phyloP scores from a whole-genome alignment of 305 asterid species.

The Fraxinus latifolia region DNA sequence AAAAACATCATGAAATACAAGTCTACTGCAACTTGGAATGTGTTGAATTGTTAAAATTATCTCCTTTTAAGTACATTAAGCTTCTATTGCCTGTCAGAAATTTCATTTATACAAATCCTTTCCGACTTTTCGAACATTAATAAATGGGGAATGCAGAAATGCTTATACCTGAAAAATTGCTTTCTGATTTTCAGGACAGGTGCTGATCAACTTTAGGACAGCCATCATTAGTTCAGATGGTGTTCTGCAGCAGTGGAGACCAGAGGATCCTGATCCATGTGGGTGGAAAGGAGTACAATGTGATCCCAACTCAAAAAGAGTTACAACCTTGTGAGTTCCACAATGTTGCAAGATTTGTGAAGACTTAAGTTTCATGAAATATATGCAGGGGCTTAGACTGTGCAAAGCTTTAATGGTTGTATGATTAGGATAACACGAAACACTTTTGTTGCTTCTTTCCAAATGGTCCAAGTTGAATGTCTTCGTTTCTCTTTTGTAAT shows the following conservation, averaged over 20 bases:
- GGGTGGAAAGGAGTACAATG: constrained; percentile 95
- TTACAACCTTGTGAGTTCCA: constrained; percentile 77
- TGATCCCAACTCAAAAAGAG: constrained; percentile 72
- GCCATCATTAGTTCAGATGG: constrained; percentile 76
- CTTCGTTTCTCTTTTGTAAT: neutral
- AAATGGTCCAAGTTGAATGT: neutral
- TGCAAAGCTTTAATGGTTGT: neutral
- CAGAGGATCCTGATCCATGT: constrained; percentile 92
- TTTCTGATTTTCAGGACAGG: constrained; percentile 63
- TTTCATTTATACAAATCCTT: neutral
- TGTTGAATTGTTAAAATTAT: constrained; percentile 5
- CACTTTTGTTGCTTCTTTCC: neutral
- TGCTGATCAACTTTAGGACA: constrained; percentile 79
- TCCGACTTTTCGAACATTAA: neutral
- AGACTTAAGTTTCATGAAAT: neutral
- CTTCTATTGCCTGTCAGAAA: constrained; percentile 13
- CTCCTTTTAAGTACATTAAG: constrained; percentile 11
- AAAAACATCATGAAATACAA: constrained; percentile 3
- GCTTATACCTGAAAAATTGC: neutral
- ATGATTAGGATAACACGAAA: neutral
- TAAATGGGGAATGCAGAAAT: neutral
- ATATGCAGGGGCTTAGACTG: neutral
- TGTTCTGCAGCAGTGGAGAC: constrained; percentile 84
- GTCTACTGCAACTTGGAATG: constrained; percentile 5
- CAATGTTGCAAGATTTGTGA: constrained; percentile 16